phyloP scores from a whole-genome alignment of 2,329 filamentous ascomycete genomes.

The Pestalotiopsis sp. region DNA sequence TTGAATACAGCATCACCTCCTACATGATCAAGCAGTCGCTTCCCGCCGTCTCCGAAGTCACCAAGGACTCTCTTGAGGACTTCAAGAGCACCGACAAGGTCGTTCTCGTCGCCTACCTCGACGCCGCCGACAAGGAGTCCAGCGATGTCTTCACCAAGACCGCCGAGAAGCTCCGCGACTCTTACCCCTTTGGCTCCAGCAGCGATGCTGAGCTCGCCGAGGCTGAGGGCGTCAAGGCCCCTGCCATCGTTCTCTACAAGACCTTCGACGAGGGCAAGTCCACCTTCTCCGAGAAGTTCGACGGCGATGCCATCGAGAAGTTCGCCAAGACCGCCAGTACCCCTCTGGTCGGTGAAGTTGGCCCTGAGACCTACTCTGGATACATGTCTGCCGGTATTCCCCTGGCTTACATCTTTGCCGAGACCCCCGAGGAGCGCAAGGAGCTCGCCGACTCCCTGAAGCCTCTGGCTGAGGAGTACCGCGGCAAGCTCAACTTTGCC shows the following conservation, averaged over 20 bases:
- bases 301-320: conserved; percentile 74
- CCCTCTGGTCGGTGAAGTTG: conserved; percentile 92
- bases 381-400: conserved; percentile 95
- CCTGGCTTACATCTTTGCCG: conserved; percentile 96
- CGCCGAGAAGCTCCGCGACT: conserved; percentile 80
- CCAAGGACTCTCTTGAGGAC: conserved; percentile 82
- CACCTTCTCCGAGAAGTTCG: conserved; percentile 79
- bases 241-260: conserved; percentile 94
- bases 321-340: conserved; percentile 87
- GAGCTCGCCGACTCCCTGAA: conserved; percentile 77
- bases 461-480: conserved; percentile 86
- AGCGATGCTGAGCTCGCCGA: conserved; percentile 83
- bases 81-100: conserved; percentile 99
- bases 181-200: conserved; percentile 88
- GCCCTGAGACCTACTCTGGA: conserved; percentile 91
- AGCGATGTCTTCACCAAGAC: conserved; percentile 81
- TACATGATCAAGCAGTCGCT: conserved; percentile 99
- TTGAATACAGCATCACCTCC: conserved; percentile 58
- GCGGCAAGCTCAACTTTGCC: conserved; percentile 95
- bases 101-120: conserved; percentile 88
- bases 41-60: conserved; percentile 84
- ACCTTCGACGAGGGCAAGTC: conserved; percentile 96
- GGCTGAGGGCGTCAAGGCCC: conserved; percentile 85
- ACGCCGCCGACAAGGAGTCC: conserved; percentile 77
- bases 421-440: conserved; percentile 86